These are phyloP conservation scores for Ganoderma sinense DNA, from an alignment of 1,284 basidiomycete species.

Conservation along the genomic window DNA sequence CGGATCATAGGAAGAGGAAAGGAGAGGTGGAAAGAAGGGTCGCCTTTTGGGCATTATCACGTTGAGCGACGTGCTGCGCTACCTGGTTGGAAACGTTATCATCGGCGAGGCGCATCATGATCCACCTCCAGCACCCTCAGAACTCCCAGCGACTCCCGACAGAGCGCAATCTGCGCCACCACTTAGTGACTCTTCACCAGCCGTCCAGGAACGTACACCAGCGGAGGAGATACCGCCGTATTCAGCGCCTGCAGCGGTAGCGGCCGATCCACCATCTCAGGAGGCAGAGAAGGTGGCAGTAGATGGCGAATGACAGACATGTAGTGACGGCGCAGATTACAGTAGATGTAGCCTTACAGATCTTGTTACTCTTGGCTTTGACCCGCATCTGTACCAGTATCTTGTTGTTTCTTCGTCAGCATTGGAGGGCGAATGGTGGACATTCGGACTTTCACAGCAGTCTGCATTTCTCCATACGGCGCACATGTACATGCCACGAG, in stretches of 20 bases:
- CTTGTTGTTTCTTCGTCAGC: constrained; percentile 15
- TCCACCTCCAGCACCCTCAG: background rate
- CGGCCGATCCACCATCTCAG: constrained; percentile 8
- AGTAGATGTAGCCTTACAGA: constrained; percentile 37
- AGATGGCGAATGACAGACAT: constrained; percentile 12
- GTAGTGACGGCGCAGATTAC: constrained; percentile 14
- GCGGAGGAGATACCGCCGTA: background rate
- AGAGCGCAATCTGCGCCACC: constrained; percentile 1
- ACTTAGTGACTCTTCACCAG: background rate
- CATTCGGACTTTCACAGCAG: background rate
- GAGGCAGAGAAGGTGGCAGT: constrained; percentile 21
- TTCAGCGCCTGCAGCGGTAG: constrained; percentile 4
- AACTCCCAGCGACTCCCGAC: background rate
- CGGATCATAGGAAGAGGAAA: constrained; percentile 73
- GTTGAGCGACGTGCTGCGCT: constrained; percentile 89
- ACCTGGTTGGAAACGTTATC: constrained; percentile 76
- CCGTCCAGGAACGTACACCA: constrained; percentile 10
- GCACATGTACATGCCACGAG: background rate
- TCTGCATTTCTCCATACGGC: background rate
- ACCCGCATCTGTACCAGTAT: constrained; percentile 33
- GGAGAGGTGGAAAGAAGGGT: constrained; percentile 81
- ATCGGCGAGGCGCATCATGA: constrained; percentile 48
- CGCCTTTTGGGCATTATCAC: constrained; percentile 90
- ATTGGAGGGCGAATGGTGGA: constrained; percentile 15
- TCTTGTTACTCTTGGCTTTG: constrained; percentile 32